Evolutionary conservation across 495 filamentous ascomycete species (phyloP).

Genomic region (Trichocladium uniseriatum): DNA sequence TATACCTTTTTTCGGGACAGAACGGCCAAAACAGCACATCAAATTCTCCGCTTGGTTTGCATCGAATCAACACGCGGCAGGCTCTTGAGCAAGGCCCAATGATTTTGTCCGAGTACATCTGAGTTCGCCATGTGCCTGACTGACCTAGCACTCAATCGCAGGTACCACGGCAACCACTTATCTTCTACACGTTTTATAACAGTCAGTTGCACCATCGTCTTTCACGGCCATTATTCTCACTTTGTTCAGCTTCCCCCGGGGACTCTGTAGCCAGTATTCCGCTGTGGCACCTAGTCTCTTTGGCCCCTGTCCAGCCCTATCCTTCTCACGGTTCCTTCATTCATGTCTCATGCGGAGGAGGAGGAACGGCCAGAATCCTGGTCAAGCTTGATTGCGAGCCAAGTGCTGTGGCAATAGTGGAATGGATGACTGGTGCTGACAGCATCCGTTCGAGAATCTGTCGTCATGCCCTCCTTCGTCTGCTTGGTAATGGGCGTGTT

Average conservation of each 20-base stretch:
- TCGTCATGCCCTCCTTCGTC: constrained; percentile 37
- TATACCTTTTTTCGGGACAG: constrained; percentile 32
- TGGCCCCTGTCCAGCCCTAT: constrained; percentile 2
- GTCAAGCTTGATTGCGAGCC: constrained; percentile 11
- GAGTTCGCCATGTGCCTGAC: constrained; percentile 16
- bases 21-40: constrained; percentile 16
- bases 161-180: too few species aligned
- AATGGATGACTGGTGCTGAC: constrained; percentile 5
- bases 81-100: constrained; percentile 15
- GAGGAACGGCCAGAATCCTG: constrained; percentile 6
- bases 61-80: constrained; percentile 12
- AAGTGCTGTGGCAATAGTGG: constrained; percentile 19
- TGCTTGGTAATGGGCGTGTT: constrained; percentile 40
- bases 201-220: too few species aligned
- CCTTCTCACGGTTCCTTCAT: constrained; percentile 7
- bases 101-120: constrained; percentile 16
- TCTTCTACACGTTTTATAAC: too few species aligned
- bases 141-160: background rate
- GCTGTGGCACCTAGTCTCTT: too few species aligned
- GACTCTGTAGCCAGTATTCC: too few species aligned
- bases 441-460: constrained; percentile 27
- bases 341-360: constrained; percentile 2
- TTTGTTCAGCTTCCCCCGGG: too few species aligned
- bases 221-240: too few species aligned
- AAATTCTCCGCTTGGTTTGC: constrained; percentile 20